Evolutionary conservation across 2,329 filamentous ascomycete genomes (phyloP).

Genomic region (Dactylellina haptotyla): DNA sequence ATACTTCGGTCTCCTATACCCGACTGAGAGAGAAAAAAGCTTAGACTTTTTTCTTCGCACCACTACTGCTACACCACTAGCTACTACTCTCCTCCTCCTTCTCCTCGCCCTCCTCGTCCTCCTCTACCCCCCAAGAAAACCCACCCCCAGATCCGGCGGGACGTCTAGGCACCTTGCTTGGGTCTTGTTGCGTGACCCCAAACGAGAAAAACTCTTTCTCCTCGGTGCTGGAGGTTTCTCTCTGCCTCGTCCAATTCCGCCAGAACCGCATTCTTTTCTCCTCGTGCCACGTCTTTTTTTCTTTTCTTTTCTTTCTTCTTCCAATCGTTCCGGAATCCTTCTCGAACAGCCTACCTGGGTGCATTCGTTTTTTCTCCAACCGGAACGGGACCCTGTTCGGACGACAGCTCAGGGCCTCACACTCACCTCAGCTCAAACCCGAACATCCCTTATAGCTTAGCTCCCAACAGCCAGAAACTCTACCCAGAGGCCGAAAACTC

Average conservation of each 20-base stretch:
- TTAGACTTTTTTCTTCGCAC: slow-evolving; percentile 44
- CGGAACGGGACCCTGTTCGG: slow-evolving; percentile 29
- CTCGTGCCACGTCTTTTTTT: background rate
- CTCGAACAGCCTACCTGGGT: slow-evolving; percentile 18
- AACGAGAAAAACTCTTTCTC: slow-evolving; percentile 18
- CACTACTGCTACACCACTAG: too few relatives aligned
- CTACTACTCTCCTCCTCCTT: too few relatives aligned
- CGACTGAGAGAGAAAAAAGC: slow-evolving; percentile 40
- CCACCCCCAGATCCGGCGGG: slow-evolving; percentile 30
- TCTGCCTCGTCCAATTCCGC: background rate
- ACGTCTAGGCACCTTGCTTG: slow-evolving; percentile 13
- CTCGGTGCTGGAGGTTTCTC: slow-evolving; percentile 12
- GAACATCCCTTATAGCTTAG: slow-evolving; percentile 23
- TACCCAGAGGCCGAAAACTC: slow-evolving; percentile 9
- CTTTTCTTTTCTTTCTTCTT: slow-evolving; percentile 6
- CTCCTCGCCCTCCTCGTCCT: slow-evolving; percentile 4
- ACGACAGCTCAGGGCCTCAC: slow-evolving; percentile 40
- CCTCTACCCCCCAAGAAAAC: slow-evolving; percentile 24
- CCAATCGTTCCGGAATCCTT: slow-evolving; percentile 10
- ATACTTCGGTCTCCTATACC: slow-evolving; percentile 19
- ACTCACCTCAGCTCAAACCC: slow-evolving; percentile 39
- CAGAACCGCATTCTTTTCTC: background rate
- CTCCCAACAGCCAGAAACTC: slow-evolving; percentile 21
- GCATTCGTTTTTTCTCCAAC: slow-evolving; percentile 24
- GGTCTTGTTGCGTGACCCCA: slow-evolving; percentile 25